Conservation (phyloP, 1,139 yeast species). For the Trichomonascaceae sp. region DNA sequence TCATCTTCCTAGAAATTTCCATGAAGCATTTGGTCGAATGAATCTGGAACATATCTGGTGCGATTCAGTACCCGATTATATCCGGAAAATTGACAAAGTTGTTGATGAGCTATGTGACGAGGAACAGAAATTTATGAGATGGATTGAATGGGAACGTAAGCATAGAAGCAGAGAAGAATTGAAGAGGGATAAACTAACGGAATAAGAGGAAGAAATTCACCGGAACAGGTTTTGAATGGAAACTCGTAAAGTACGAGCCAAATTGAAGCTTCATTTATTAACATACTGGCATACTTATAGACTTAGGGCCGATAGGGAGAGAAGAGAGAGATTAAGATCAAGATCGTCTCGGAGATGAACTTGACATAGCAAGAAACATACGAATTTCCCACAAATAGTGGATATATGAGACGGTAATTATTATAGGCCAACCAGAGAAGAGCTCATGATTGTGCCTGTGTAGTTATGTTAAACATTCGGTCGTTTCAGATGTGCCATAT, state of each 20-base stretch:
- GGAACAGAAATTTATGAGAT: not conserved
- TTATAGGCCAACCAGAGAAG: too few species aligned
- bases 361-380: too few species aligned
- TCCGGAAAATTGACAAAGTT: not conserved
- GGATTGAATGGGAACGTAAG: not conserved
- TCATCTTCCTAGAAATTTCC: not conserved
- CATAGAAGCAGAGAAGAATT: too few species aligned
- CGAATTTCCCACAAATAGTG: too few species aligned
- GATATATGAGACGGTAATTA: too few species aligned
- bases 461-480: not conserved
- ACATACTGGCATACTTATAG: not conserved
- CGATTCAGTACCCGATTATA: not conserved
- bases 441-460: too few species aligned
- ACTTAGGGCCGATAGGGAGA: too few species aligned
- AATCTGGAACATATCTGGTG: not conserved
- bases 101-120: not conserved
- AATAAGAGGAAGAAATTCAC: not conserved
- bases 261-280: not conserved
- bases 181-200: not conserved
- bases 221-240: not conserved
- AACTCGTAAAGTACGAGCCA: not conserved
- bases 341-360: too few species aligned
- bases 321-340: too few species aligned
- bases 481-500: not conserved
- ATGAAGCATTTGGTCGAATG: not conserved